Evolutionary conservation across 108 stramenopile genomes (phyloP), one percentile per base, ranked within the genome.

Genomic region (Fistulifera pelliculosa): DNA sequence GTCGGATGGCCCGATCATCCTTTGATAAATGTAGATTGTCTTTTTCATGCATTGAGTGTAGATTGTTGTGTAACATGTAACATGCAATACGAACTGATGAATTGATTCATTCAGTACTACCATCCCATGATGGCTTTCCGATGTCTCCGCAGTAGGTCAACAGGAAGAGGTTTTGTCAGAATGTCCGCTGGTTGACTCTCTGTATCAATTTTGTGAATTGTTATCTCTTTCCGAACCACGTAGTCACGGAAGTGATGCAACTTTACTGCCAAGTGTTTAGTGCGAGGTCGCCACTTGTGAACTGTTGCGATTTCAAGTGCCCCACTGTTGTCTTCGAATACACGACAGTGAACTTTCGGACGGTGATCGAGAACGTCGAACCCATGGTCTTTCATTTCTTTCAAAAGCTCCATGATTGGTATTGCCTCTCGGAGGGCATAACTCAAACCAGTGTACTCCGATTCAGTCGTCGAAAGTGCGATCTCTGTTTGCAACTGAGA

Each of bases 251-350:
- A 68, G 39, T 68, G 66, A 26, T 61, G 60, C 14, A 56, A 21
- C 42, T 35, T 16, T 1, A 54, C 45, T 26, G 24, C 41, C 21
- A 68, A 18, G 45, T 68, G 60, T 38, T 61, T 60, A 14, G 66
- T 68, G 10, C 66, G 41, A 2, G 66, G 60, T 21, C 66, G 10
- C 14, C 19, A 39, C 54, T 68, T 68, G 35, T 47, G 52, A 6
- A n/a, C 21, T 2, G n/a, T 45, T 47, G 60, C 60, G 11, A 68
- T 53, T 35, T 71, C 65, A 18, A 71, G 27, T 15, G 54, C 58
- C 19, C 65, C 65, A 35, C 50, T 52, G 47, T 71, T 66, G 35
- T 71, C 70, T 49, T 71, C 70, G 58, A 71, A 71, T 0, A 50
- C 64, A 23, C 61, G 58, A 54, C 60, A 66, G 38, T 66, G 54